Evolutionary conservation across 208 protist genomes (phyloP).

Genomic region (Kentomonas sorsogonicus): DNA sequence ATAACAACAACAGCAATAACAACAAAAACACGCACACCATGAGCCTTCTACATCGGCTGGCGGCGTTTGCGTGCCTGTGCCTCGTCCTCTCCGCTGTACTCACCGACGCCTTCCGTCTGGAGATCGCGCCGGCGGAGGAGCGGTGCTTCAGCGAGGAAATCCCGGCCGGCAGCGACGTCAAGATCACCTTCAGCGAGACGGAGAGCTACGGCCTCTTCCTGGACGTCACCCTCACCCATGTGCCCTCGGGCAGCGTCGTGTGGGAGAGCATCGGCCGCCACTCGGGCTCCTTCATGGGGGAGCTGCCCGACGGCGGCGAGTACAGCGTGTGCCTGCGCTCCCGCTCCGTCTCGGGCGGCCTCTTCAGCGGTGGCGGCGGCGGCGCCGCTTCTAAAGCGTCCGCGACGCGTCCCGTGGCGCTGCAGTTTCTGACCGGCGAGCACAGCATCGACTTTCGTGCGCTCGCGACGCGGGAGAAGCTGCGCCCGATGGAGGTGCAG

Average conservation of each 20-base stretch:
- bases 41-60: too few species aligned
- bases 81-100: slow-evolving; percentile 9
- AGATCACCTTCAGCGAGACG: slow-evolving; percentile 33
- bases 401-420: slow-evolving; percentile 20
- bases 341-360: not conserved
- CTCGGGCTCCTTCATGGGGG: too few species aligned
- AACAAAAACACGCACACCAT: too few species aligned
- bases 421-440: slow-evolving; percentile 19
- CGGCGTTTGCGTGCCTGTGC: slow-evolving; percentile 4
- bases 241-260: slow-evolving; percentile 13
- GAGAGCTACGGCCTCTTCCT: slow-evolving; percentile 63
- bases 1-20: too few species aligned
- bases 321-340: slow-evolving; percentile 71
- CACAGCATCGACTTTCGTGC: slow-evolving; percentile 67
- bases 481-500: slow-evolving; percentile 89
- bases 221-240: slow-evolving; percentile 26
- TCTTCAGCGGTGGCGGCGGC: slow-evolving; percentile 19
- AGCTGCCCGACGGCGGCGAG: slow-evolving; percentile 42
- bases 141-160: slow-evolving; percentile 86
- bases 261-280: slow-evolving; percentile 26
- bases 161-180: slow-evolving; percentile 47
- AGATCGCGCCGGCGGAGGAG: slow-evolving; percentile 20
- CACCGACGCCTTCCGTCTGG: slow-evolving; percentile 30
- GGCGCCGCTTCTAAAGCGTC: slow-evolving; percentile 12
- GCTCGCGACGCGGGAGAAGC: slow-evolving; percentile 74